Evolutionary conservation across 2,329 filamentous ascomycete species (phyloP).

Genomic region (Amylocarpus encephaloides): DNA sequence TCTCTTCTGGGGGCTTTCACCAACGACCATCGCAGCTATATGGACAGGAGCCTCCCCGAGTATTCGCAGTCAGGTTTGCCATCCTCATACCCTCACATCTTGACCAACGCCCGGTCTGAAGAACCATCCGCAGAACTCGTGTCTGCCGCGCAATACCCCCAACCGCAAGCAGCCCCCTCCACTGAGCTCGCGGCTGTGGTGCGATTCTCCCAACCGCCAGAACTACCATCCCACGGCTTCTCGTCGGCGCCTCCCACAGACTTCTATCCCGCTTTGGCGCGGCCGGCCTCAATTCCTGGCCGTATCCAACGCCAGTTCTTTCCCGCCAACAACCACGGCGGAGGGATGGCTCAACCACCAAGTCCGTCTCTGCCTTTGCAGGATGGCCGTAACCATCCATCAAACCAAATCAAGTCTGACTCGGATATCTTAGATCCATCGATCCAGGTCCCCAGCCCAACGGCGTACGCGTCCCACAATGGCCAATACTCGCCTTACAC

Average conservation of each 20-base stretch:
- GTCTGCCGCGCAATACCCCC: constrained; percentile 85
- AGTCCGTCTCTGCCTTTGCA: constrained; percentile 91
- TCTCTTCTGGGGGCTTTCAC: constrained; percentile 28
- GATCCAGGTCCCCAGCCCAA: constrained; percentile 87
- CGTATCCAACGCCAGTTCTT: constrained; percentile 83
- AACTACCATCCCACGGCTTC: constrained; percentile 50
- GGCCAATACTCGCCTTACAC: constrained; percentile 83
- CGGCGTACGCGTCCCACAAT: constrained; percentile 68
- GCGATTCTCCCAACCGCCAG: constrained; percentile 78
- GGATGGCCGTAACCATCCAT: constrained; percentile 72
- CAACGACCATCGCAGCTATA: constrained; percentile 36
- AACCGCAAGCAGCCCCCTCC: constrained; percentile 68
- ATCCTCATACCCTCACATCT: constrained; percentile 61
- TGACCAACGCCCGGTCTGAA: constrained; percentile 74
- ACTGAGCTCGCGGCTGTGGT: constrained; percentile 93
- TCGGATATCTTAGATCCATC: constrained; percentile 98
- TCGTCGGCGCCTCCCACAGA: constrained; percentile 77
- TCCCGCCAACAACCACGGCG: constrained; percentile 65
- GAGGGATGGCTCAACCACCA: constrained; percentile 97
- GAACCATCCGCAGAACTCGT: constrained; percentile 78
- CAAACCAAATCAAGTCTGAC: constrained; percentile 84
- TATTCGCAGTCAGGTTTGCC: constrained; percentile 87
- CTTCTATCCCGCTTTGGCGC: constrained; percentile 69
- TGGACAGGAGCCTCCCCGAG: constrained; percentile 61
- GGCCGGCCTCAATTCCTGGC: constrained; percentile 79